These are phyloP conservation scores for Volvox reticuliferus DNA, from an alignment of 139 green algal genomes.

Conservation along the genomic window DNA sequence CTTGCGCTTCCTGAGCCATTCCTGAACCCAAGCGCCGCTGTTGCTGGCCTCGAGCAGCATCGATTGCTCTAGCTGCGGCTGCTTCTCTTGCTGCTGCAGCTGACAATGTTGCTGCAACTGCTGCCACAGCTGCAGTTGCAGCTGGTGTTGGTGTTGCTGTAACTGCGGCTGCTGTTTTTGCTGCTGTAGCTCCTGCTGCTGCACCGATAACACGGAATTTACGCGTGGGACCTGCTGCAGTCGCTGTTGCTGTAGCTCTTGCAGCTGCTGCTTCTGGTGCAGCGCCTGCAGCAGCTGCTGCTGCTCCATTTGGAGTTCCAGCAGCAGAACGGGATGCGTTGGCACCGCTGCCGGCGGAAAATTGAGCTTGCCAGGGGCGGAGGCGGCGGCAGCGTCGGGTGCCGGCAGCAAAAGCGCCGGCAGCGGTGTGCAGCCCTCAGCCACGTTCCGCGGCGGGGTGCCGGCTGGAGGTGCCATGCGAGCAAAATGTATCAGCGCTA, in stretches of 20 bases:
- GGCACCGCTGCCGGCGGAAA: neutral
- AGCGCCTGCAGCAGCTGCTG: neutral
- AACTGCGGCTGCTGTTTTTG: neutral
- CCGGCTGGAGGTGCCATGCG: neutral
- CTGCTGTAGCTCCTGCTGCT: neutral
- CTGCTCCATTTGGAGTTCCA: neutral
- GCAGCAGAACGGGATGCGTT: constrained; percentile 19
- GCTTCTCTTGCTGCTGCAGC: neutral
- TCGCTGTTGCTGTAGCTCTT: neutral
- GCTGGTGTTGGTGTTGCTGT: neutral
- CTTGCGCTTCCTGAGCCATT: neutral
- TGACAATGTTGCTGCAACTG: neutral
- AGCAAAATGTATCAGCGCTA: constrained; percentile 14
- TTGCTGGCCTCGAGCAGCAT: neutral
- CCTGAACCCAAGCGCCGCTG: neutral
- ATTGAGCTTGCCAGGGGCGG: neutral
- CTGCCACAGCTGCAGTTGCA: neutral
- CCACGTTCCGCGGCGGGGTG: constrained; percentile 6
- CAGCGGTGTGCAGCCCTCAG: constrained; percentile 10
- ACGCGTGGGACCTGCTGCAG: neutral
- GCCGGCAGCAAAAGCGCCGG: constrained; percentile 6
- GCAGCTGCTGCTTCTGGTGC: neutral
- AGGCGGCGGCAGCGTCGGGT: neutral
- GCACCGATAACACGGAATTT: neutral
- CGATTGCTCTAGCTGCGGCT: neutral